A percentile compares a stretch with the other conserved stretches of the same genome.
phyloP scores from a whole-genome alignment of 805 yeast species.

The Candida adriatica region DNA sequence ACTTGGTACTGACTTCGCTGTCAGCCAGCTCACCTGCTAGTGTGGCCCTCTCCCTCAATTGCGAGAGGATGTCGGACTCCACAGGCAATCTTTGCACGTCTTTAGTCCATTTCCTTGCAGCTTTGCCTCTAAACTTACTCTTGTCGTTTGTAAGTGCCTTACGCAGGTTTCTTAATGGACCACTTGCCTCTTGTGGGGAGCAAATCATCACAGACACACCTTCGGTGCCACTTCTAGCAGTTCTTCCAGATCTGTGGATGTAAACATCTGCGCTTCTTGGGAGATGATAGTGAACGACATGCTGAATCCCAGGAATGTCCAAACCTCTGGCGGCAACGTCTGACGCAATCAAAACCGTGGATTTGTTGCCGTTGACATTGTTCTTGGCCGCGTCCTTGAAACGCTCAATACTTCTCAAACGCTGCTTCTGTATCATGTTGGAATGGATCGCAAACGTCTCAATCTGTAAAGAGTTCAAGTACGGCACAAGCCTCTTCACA shows the following conservation, averaged over 20 bases:
- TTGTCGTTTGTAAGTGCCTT: constrained; percentile 39
- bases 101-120: constrained; percentile 39
- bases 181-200: constrained; percentile 89
- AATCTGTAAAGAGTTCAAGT: constrained; percentile 61
- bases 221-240: constrained; percentile 90
- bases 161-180: constrained; percentile 74
- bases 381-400: constrained; percentile 48
- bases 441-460: constrained; percentile 80
- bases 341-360: constrained; percentile 78
- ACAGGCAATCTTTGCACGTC: constrained; percentile 67
- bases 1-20: constrained; percentile 51
- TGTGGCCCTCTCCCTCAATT: constrained; percentile 59
- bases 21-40: constrained; percentile 75
- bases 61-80: constrained; percentile 66
- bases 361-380: constrained; percentile 34
- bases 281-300: constrained; percentile 91
- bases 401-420: constrained; percentile 78
- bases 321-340: constrained; percentile 98
- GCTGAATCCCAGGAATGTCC: constrained; percentile 85
- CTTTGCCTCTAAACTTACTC: constrained; percentile 23
- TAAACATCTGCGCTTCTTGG: constrained; percentile 94
- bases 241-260: constrained; percentile 94
- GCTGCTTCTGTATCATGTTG: constrained; percentile 90
- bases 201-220: constrained; percentile 95
- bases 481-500: constrained; percentile 77